Percentiles rank a stretch among this genome's conserved stretches.
Conservation (phyloP, 352 stramenopile species). For the Pythium phragmitis region DNA sequence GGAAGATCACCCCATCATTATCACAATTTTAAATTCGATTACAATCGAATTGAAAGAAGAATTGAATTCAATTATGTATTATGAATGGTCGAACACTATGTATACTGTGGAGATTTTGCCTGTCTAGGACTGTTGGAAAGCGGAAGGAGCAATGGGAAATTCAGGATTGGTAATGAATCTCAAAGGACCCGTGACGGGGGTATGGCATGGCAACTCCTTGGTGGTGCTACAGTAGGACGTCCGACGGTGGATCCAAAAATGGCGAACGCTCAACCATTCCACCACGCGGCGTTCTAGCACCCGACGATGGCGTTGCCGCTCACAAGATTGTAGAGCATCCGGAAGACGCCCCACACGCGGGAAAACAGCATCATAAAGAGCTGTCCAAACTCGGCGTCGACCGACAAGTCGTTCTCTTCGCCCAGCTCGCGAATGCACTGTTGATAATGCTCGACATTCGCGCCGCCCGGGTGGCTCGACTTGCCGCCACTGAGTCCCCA, state of each 20-base stretch:
- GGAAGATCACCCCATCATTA: neutral
- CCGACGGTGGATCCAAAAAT: neutral
- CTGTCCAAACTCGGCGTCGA: conserved; percentile 44
- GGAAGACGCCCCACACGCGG: conserved; percentile 2
- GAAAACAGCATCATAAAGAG: conserved; percentile 45
- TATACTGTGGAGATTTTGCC: too few relatives aligned
- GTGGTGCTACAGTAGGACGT: too few relatives aligned
- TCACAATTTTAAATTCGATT: too few relatives aligned
- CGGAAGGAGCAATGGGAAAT: too few relatives aligned
- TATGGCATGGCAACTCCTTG: too few relatives aligned
- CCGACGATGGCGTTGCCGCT: neutral
- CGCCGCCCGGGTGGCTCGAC: conserved; percentile 40
- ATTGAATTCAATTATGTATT: too few relatives aligned
- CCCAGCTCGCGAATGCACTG: conserved; percentile 52
- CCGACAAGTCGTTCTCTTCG: conserved; percentile 42
- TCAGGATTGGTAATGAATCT: too few relatives aligned
- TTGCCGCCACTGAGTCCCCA: conserved; percentile 35
- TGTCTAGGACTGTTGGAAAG: too few relatives aligned
- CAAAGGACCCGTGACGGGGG: too few relatives aligned
- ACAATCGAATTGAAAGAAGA: too few relatives aligned
- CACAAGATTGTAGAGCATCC: conserved; percentile 14
- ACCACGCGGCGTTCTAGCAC: neutral
- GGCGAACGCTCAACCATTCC: neutral
- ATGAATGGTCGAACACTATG: too few relatives aligned
- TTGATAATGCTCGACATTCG: conserved; percentile 64